phyloP scores from a whole-genome alignment of 768 basidiomycete species.

The Fistulinella prunicolor region DNA sequence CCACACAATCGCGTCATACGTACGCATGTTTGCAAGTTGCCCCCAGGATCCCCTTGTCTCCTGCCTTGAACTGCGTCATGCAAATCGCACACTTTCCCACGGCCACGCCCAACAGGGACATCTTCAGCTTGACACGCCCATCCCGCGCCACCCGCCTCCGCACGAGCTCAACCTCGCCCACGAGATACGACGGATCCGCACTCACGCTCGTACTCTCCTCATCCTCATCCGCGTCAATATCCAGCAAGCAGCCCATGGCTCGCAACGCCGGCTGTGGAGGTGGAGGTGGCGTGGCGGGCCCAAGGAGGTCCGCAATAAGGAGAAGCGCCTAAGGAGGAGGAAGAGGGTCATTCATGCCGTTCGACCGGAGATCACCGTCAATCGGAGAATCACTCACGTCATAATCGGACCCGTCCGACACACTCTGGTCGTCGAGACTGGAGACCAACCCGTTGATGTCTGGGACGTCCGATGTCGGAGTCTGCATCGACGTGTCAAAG shows the following conservation, averaged over 20 bases:
- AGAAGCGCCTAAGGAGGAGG: constrained; percentile 48
- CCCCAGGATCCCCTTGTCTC: constrained; percentile 53
- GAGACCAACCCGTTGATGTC: constrained; percentile 65
- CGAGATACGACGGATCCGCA: constrained; percentile 21
- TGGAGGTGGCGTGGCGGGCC: constrained; percentile 40
- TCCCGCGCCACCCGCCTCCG: constrained; percentile 57
- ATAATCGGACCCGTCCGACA: constrained; percentile 52
- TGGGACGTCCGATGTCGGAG: constrained; percentile 39
- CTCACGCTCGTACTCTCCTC: neutral
- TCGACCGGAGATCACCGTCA: constrained; percentile 20
- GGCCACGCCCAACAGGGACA: constrained; percentile 55
- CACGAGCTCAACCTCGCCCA: constrained; percentile 52
- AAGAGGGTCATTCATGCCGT: constrained; percentile 17
- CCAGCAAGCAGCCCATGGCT: too few relatives aligned
- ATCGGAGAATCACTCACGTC: constrained; percentile 50
- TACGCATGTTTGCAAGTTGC: constrained; percentile 59
- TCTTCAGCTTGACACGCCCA: constrained; percentile 70
- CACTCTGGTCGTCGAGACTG: constrained; percentile 45
- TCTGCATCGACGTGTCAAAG: constrained; percentile 28
- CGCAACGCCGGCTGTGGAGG: constrained; percentile 3
- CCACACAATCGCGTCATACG: constrained; percentile 13
- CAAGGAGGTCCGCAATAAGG: constrained; percentile 59
- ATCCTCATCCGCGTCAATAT: neutral
- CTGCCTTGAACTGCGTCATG: constrained; percentile 62
- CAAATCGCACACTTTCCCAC: constrained; percentile 77